Conservation (phyloP, 1,284 basidiomycete genomes). For the Wallemia hederae region DNA sequence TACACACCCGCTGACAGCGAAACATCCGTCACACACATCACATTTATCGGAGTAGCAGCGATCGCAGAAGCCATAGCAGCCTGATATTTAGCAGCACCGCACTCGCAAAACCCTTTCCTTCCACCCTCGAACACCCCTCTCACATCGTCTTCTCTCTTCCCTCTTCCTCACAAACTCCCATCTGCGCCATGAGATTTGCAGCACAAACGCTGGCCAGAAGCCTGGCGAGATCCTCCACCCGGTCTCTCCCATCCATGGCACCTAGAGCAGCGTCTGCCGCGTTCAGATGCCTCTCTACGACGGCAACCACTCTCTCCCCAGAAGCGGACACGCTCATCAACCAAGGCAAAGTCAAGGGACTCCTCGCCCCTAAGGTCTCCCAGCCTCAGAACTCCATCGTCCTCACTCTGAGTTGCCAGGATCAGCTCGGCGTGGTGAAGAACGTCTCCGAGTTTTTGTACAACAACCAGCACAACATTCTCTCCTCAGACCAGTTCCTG, state of each 20-base stretch:
- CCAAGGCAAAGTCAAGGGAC: neutral
- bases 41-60: no score
- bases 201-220: neutral
- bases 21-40: neutral
- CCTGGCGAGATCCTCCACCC: neutral
- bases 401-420: constrained; percentile 13
- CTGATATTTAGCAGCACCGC: no score
- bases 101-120: no score
- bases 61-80: no score
- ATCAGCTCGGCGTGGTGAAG: constrained; percentile 12
- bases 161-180: neutral
- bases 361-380: neutral
- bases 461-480: constrained; percentile 11
- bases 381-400: constrained; percentile 6
- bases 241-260: neutral
- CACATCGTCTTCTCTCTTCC: neutral
- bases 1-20: neutral
- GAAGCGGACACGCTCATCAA: neutral
- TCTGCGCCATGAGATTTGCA: neutral
- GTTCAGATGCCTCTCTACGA: neutral
- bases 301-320: neutral
- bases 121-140: no score
- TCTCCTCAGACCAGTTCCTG: constrained; percentile 13
- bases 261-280: neutral
- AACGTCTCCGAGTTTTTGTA: constrained; percentile 11